Conservation (phyloP, 2,329 filamentous ascomycete genomes). For the Penicillium corylophilum region DNA sequence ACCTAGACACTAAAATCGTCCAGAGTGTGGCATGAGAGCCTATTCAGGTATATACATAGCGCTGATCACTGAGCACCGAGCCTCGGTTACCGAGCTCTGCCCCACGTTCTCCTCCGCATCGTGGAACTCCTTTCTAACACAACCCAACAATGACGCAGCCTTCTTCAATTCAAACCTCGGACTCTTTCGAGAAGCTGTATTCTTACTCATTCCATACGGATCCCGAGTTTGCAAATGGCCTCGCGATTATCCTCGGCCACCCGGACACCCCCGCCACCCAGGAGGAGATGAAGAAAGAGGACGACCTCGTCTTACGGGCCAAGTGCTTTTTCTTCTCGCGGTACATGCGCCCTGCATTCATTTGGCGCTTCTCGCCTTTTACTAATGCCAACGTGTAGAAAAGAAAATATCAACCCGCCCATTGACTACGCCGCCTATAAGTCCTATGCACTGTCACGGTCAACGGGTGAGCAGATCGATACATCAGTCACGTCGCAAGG, state of each 20-base stretch:
- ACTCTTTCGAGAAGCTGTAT: conserved; percentile 34
- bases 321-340: conserved; percentile 51
- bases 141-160: conserved; percentile 11
- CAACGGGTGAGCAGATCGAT: conserved; percentile 5
- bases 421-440: conserved; percentile 70
- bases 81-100: conserved; percentile 12
- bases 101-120: conserved; percentile 12
- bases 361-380: neutral
- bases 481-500: neutral
- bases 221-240: conserved; percentile 47
- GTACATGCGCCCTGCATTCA: conserved; percentile 26
- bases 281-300: conserved; percentile 38
- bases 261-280: conserved; percentile 38
- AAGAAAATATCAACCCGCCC: conserved; percentile 36
- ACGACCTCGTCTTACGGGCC: conserved; percentile 46
- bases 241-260: conserved; percentile 48
- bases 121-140: neutral
- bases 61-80: neutral
- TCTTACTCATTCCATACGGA: conserved; percentile 44
- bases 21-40: neutral
- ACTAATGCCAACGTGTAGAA: conserved; percentile 25
- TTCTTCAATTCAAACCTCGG: neutral
- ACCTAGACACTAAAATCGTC: neutral
- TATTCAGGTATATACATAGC: neutral
- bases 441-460: conserved; percentile 52